Base-by-base conservation (phyloP, 2,329 filamentous ascomycete genomes). In the Cryphonectria radicalis region DNA sequence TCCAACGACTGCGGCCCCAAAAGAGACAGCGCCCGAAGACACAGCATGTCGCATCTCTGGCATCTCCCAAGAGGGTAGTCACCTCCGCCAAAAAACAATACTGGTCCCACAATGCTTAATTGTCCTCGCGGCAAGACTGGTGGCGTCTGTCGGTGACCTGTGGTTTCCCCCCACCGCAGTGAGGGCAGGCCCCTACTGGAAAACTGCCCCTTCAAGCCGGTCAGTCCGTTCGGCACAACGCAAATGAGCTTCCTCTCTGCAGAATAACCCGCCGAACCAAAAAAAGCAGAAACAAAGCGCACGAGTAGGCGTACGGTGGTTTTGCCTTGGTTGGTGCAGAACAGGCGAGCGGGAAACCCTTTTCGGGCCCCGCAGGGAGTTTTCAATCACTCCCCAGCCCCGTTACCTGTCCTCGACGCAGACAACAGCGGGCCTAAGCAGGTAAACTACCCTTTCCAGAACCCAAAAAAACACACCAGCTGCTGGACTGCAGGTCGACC, bases 101-200 rank as follows among this genome's bases (percentile, higher is more conserved):
- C 60, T n/a, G 8, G 22, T 63, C 60, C 60, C 37, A 43, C 37
- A 63, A 42, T 63, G 60, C 60, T 22, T 63, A 63, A 11, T 63
- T 63, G 37, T 25, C 60, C 37, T 40, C 32, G 60, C n/a, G 37
- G 37, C 60, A 28, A 43, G 60, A 63, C 37, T 63, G 60, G 60
- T 63, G 60, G 60, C n/a, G 60, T 63, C 60, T 63, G 42, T 63
- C 60, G 32, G 60, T 28, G 60, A 63, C 60, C 60, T 63, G 60
- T 63, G 60, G 11, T 25, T 63, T n/a, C 60, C n/a, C n/a, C 37
- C 28, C 60, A 8, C 60, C 37, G 37, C 8, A 40, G 25, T 25
- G 22, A 25, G 22, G 60, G 60, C 60, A 63, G 40, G 60, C 60
- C 60, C 60, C 32, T 63, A 63, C 37, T 37, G 60, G 60, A 63